Percentiles rank a stretch among this genome's conserved stretches.
phyloP scores from a whole-genome alignment of 2,329 filamentous ascomycete species.

The Lachnellula willkommii region DNA sequence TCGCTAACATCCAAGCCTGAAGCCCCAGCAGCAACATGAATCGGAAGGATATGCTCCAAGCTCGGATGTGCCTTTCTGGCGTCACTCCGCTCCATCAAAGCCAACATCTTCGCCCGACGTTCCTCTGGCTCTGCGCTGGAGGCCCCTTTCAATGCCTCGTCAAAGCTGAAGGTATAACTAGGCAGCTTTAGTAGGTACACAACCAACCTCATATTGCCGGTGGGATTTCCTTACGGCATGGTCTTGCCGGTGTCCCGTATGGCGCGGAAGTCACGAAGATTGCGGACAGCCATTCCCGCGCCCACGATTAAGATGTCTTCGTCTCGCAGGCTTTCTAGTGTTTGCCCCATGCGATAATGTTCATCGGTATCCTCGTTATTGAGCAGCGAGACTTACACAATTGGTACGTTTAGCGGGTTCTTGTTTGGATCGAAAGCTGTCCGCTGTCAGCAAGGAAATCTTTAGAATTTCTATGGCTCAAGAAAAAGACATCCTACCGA shows the following conservation, averaged over 20 bases:
- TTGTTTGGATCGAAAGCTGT: conserved; percentile 19
- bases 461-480: conserved; percentile 3
- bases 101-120: conserved; percentile 35
- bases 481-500: conserved; percentile 12
- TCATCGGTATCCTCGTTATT: conserved; percentile 56
- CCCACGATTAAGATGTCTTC: conserved; percentile 63
- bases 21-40: conserved; percentile 52
- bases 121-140: conserved; percentile 14
- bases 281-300: conserved; percentile 73
- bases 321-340: conserved; percentile 58
- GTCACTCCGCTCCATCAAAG: conserved; percentile 44
- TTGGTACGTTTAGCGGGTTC: conserved; percentile 60
- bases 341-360: conserved; percentile 63
- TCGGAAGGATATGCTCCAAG: conserved; percentile 56
- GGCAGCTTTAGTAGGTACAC: conserved; percentile 9
- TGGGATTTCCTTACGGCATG: conserved; percentile 49
- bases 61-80: conserved; percentile 56
- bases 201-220: conserved; percentile 2
- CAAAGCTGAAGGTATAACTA: conserved; percentile 42
- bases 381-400: conserved; percentile 69
- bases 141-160: conserved; percentile 54
- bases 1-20: conserved; percentile 43
- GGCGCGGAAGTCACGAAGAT: conserved; percentile 51
- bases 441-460: conserved; percentile 6
- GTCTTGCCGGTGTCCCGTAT: conserved; percentile 44